These are phyloP conservation scores for Coniochaeta ligniaria DNA, from an alignment of 2,329 filamentous ascomycete genomes.

Conservation along the genomic window DNA sequence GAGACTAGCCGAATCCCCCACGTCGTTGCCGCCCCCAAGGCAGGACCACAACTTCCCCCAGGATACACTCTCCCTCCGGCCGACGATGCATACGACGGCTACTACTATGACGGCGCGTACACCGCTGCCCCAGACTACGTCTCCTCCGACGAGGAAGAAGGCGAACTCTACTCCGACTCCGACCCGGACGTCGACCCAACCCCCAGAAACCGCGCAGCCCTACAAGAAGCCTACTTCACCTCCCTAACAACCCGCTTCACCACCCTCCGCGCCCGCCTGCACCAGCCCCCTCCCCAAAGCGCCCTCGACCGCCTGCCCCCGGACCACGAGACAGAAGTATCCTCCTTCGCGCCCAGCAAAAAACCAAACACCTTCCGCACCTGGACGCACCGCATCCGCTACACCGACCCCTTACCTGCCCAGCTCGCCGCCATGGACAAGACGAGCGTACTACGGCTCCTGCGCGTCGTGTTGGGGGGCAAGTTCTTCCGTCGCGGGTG, in stretches of 20 bases:
- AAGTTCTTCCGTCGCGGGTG: constrained; percentile 55
- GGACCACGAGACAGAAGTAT: constrained; percentile 48
- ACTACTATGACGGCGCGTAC: constrained; percentile 75
- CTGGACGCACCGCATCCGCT: constrained; percentile 46
- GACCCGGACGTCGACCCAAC: constrained; percentile 20
- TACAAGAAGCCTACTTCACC: constrained; percentile 61
- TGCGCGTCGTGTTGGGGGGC: constrained; percentile 59
- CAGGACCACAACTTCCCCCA: constrained; percentile 42
- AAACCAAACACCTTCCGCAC: constrained; percentile 39
- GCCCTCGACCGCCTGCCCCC: constrained; percentile 45
- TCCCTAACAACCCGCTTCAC: constrained; percentile 59
- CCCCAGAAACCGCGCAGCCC: constrained; percentile 21
- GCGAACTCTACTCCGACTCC: constrained; percentile 14
- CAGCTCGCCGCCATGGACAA: constrained; percentile 61
- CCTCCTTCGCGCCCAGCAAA: constrained; percentile 42
- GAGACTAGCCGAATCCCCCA: constrained; percentile 71
- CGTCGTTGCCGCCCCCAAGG: constrained; percentile 57
- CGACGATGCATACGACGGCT: constrained; percentile 35
- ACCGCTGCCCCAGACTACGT: constrained; percentile 47
- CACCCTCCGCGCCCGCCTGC: constrained; percentile 55
- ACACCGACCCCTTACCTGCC: constrained; percentile 48
- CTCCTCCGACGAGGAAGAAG: constrained; percentile 17
- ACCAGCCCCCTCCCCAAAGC: constrained; percentile 43
- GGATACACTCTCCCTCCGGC: constrained; percentile 22
- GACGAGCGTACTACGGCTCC: constrained; percentile 55